Percentiles rank a stretch among this genome's conserved stretches.
Evolutionary conservation across 108 stramenopile genomes (phyloP).

Genomic region (Fistulifera pelliculosa): DNA sequence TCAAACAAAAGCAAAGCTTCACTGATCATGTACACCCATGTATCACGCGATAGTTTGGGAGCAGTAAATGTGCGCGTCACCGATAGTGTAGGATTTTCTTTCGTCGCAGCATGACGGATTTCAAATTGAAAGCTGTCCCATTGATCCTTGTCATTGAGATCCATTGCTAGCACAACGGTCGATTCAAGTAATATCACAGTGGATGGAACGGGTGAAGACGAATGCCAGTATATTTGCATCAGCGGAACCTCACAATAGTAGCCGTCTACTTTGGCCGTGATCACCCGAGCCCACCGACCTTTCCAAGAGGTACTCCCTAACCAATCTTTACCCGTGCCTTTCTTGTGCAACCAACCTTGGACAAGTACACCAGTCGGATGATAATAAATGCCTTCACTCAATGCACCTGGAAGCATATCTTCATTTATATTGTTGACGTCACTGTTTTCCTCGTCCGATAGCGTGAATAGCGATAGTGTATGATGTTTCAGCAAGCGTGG

Average conservation of each 20-base stretch:
- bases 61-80: conserved; percentile 42
- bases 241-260: conserved; percentile 40
- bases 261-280: conserved; percentile 29
- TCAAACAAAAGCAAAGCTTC: conserved; percentile 37
- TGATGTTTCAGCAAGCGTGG: no score
- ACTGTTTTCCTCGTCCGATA: no score
- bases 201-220: conserved; percentile 29
- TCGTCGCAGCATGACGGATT: conserved; percentile 36
- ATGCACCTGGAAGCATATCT: conserved; percentile 21
- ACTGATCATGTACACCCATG: conserved; percentile 54
- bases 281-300: conserved; percentile 40
- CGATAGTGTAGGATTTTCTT: conserved; percentile 2
- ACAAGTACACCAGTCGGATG: conserved; percentile 25
- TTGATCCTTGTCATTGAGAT: conserved; percentile 20
- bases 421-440: no score
- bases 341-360: conserved; percentile 67
- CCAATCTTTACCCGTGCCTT: conserved; percentile 55
- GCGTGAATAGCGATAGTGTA: no score
- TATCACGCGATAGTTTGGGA: conserved; percentile 35
- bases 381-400: conserved; percentile 23
- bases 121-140: conserved; percentile 42
- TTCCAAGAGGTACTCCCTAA: conserved; percentile 51
- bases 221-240: conserved; percentile 38
- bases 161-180: conserved; percentile 47
- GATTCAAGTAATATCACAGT: conserved; percentile 47